These are phyloP conservation scores for Fusarium subglutinans DNA, from an alignment of 2,329 filamentous ascomycete species.

Conservation along the genomic window DNA sequence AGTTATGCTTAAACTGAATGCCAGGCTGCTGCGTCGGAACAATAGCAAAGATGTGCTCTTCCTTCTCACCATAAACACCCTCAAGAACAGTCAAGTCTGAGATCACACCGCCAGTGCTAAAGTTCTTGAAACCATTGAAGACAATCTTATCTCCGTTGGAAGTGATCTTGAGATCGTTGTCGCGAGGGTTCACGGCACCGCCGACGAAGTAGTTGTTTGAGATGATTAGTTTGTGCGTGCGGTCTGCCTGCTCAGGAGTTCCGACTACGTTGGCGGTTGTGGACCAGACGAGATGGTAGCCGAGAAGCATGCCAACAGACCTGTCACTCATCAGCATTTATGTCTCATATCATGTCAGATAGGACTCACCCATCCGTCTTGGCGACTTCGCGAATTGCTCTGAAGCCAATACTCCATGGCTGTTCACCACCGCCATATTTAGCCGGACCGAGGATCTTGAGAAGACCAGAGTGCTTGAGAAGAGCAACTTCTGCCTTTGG, in stretches of 20 bases:
- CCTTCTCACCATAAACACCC: constrained; percentile 59
- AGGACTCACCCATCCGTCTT: constrained; percentile 65
- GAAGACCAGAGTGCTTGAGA: constrained; percentile 53
- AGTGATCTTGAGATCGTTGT: constrained; percentile 60
- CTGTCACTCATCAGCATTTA: constrained; percentile 34
- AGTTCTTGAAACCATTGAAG: constrained; percentile 71
- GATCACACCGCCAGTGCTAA: constrained; percentile 74
- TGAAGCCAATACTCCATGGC: constrained; percentile 62
- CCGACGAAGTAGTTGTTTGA: constrained; percentile 73
- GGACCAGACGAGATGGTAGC: constrained; percentile 16
- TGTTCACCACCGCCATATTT: constrained; percentile 56
- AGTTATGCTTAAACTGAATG: constrained; percentile 8
- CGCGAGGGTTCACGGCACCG: constrained; percentile 72
- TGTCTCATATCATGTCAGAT: rapidly evolving
- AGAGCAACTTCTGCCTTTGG: constrained; percentile 52
- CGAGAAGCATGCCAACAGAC: constrained; percentile 67
- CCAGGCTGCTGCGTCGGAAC: constrained; percentile 5
- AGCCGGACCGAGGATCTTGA: constrained; percentile 51
- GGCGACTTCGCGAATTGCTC: constrained; percentile 68
- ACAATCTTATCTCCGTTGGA: constrained; percentile 63
- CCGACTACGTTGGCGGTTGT: constrained; percentile 12
- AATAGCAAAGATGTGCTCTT: constrained; percentile 12
- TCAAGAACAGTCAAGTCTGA: constrained; percentile 73
- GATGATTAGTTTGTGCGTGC: constrained; percentile 65
- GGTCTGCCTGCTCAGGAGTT: constrained; percentile 62